Evolutionary conservation across 176 grass and related monocot species (phyloP), one percentile per base, ranked within the genome.

Genomic region (Tuctoria greenei): DNA sequence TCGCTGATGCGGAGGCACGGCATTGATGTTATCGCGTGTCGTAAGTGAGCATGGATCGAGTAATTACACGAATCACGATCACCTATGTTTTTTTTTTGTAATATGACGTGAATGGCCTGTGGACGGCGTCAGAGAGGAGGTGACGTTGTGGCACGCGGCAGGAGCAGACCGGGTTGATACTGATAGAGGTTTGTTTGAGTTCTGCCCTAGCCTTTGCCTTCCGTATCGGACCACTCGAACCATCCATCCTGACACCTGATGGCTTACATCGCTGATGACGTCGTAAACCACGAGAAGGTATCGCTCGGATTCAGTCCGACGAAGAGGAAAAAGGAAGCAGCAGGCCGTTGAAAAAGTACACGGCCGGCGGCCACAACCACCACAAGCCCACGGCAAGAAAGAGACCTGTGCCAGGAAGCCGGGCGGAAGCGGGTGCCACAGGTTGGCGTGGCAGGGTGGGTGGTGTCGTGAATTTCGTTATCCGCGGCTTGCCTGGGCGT

Each of bases 331-430:
- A 15, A 42, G 27, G 55, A 61, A 54, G 51, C 18, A 74, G 55
- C 55, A 61, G 55, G 55, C 55, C 39, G 38, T 74, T 60, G 54
- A 74, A 60, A 60, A 74, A 3, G 54, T 12, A 61, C 38, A 8
- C 54, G 55, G 1, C 38, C n/a, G n/a, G n/a, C n/a, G n/a, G n/a
- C n/a, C n/a, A n/a, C n/a, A n/a, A n/a, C n/a, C n/a, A n/a, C n/a
- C 9, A 24, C 21, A n/a, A n/a, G 23, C 55, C 55, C 55, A 12
- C 23, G 2, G 56, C 24, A 60, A 12, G 58, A 61, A 59, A 59
- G 24, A 23, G 3, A 20, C 23, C 4, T 4, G 10, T 1, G 21
- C 54, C 10, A 34, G 74, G 74, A 50, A 76, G 60, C 42, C 7
- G 74, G 35, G 73, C 41, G 43, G 74, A 76, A 76, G 71, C 52